Conservation (phyloP, 805 yeast genomes). For the Lachancea lanzarotensis region DNA sequence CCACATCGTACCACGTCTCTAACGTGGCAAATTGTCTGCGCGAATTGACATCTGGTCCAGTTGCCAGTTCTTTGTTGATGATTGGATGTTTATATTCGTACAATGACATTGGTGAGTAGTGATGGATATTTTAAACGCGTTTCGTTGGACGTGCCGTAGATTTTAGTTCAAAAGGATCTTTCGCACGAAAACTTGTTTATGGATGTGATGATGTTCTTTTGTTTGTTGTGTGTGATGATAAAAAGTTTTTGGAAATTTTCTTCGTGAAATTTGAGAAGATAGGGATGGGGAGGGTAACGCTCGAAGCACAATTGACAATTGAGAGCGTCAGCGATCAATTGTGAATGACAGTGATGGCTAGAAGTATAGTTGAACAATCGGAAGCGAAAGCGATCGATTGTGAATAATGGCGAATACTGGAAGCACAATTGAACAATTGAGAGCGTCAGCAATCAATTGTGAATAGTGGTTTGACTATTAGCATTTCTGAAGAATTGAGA, state of each 20-base stretch:
- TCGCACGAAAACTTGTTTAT: neutral
- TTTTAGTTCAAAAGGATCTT: neutral
- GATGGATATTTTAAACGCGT: no score
- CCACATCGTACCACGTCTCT: conserved; percentile 31
- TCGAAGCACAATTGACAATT: neutral
- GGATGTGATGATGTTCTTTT: no score
- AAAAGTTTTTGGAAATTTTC: conserved; percentile 3
- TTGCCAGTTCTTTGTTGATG: conserved; percentile 28
- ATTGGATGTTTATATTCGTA: conserved; percentile 33
- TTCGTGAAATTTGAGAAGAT: neutral
- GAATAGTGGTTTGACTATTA: neutral
- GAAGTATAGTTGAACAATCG: neutral
- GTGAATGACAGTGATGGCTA: neutral
- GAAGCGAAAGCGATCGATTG: neutral
- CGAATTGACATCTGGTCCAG: conserved; percentile 18
- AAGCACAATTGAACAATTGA: neutral
- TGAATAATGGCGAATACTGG: neutral
- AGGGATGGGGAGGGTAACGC: neutral
- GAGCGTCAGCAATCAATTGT: neutral
- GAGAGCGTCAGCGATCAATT: neutral
- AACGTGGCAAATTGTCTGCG: conserved; percentile 26
- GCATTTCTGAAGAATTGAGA: neutral
- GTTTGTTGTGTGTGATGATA: conserved; percentile 1
- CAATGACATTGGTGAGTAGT: conserved; percentile 20
- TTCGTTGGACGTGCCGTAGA: conserved; percentile 7